Base-by-base conservation (phyloP, 2,329 filamentous ascomycete species). In the Elsinoe arachidis region DNA sequence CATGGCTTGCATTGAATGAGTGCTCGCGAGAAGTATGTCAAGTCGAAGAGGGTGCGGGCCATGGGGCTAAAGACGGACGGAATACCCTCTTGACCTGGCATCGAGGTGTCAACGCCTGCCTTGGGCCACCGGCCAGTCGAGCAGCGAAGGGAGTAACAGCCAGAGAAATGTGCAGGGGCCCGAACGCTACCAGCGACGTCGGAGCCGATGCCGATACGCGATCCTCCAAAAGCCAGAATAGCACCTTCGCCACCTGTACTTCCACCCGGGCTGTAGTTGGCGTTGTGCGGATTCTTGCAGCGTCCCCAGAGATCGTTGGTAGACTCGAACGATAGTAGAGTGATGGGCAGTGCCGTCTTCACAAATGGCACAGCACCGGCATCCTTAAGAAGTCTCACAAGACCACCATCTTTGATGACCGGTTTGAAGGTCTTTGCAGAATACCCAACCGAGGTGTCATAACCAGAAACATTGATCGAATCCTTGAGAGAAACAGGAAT, bases 101-200 rank as follows among this genome's bases (percentile, higher is more conserved):
- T 96, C 65, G 87, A 91, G 0, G 91, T 96, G 60, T 81, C 82
- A 68, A 90, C 84, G 9, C 90, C 90, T 41, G 82, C 79, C 70
- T 95, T 95, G 1, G 90, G 89, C 90, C 91, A 96, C 51, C 91
- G 80, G 1, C 92, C 91, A 1, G 88, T 95, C 2, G 88, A 91
- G 73, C 91, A 96, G 35, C 88, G 83, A 21, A 96, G 74, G 15
- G 87, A 86, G 71, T 95, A 96, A 68, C 92, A 89, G 7, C 91
- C 91, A 1, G 87, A 87, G 75, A 90, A 96, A 64, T 95, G 90
- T 4, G 91, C 92, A 0, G 91, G 92, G 1, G 82, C 85, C 55
- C 91, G 81, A 4, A 96, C 90, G 14, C 88, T 93, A 30, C 92
- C 91, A 12, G 90, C 91, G 14, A 96, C 90, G 70, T 96, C 91